Conservation (phyloP, 2,329 filamentous ascomycete species). For the Thielaviopsis populi region DNA sequence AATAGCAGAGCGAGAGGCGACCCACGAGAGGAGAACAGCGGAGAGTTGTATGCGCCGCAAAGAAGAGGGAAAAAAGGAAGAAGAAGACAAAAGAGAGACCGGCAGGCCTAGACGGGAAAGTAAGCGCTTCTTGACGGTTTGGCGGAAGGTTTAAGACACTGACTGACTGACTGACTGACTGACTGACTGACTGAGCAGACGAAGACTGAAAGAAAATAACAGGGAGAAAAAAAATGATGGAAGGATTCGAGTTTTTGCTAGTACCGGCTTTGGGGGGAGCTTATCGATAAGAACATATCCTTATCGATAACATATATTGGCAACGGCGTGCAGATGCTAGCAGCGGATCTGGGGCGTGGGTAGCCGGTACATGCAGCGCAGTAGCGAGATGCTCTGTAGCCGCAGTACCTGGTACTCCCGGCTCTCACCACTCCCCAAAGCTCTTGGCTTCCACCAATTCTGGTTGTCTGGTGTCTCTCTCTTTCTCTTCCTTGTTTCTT, state of each 20-base stretch:
- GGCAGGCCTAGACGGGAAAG: too few relatives aligned
- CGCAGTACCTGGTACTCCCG: not conserved
- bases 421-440: not conserved
- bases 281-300: not conserved
- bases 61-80: not conserved
- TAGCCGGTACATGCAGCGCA: not conserved
- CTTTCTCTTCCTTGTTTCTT: too few relatives aligned
- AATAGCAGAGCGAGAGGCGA: not conserved
- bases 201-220: not conserved
- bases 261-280: not conserved
- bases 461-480: not conserved
- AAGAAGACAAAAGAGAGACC: not conserved
- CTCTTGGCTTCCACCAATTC: not conserved
- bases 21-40: not conserved
- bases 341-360: conserved; percentile 18
- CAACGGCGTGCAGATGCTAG: conserved; percentile 20
- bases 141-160: too few relatives aligned
- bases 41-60: not conserved
- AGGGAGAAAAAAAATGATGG: not conserved
- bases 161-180: too few relatives aligned
- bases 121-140: too few relatives aligned
- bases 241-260: not conserved
- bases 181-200: not conserved
- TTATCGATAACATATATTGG: conserved; percentile 18
- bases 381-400: not conserved